These are phyloP conservation scores for Scleroderma citrinum DNA, from an alignment of 768 basidiomycete species.

Conservation along the genomic window DNA sequence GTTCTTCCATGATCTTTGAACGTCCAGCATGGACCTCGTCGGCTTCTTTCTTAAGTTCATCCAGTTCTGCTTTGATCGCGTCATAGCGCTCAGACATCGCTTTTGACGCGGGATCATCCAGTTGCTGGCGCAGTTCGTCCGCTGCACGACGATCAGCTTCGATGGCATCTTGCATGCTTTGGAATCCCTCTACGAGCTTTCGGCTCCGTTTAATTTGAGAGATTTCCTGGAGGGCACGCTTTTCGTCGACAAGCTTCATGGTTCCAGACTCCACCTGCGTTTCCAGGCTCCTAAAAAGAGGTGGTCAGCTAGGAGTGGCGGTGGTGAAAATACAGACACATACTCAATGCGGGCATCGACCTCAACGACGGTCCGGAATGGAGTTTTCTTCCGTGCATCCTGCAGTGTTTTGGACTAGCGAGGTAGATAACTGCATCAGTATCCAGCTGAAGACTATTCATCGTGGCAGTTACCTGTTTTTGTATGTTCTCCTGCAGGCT, in stretches of 20 bases:
- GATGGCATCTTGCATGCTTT: conserved; percentile 72
- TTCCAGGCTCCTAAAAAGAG: conserved; percentile 59
- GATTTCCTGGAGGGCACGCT: conserved; percentile 91
- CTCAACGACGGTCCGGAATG: conserved; percentile 78
- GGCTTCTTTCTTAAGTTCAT: conserved; percentile 77
- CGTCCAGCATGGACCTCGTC: conserved; percentile 82
- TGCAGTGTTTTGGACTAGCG: conserved; percentile 81
- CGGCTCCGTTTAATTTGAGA: conserved; percentile 63
- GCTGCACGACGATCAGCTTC: conserved; percentile 66
- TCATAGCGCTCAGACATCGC: conserved; percentile 79
- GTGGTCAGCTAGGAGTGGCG: conserved; percentile 2
- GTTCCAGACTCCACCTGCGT: conserved; percentile 88
- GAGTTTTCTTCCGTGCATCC: conserved; percentile 66
- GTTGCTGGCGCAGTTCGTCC: conserved; percentile 76
- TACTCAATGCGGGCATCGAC: conserved; percentile 86
- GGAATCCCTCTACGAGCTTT: conserved; percentile 74
- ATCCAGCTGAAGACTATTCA: neutral
- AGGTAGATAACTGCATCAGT: conserved; percentile 3
- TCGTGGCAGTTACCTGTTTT: conserved; percentile 58
- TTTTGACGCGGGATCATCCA: conserved; percentile 88
- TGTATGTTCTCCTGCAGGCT: conserved; percentile 67
- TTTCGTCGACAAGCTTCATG: conserved; percentile 93
- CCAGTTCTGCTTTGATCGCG: conserved; percentile 76
- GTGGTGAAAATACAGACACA: conserved; percentile 19
- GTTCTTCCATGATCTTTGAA: conserved; percentile 80